phyloP scores from a whole-genome alignment of 495 filamentous ascomycete species.

The Filosporella fistucella region DNA sequence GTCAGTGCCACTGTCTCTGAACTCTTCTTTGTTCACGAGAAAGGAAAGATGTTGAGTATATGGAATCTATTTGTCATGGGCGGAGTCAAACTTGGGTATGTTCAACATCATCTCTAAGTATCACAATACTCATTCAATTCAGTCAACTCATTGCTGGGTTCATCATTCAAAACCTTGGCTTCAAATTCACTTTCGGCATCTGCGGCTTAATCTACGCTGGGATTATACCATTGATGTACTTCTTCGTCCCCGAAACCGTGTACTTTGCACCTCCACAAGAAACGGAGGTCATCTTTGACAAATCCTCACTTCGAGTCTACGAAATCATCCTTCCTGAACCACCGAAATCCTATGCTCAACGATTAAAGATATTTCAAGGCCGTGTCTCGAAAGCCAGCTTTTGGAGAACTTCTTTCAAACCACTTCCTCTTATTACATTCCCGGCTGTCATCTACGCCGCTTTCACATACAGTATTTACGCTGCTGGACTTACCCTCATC shows the following conservation, averaged over 20 bases:
- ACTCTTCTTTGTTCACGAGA: conserved; percentile 60
- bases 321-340: conserved; percentile 13
- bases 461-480: conserved; percentile 41
- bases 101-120: too few relatives aligned
- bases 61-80: conserved; percentile 60
- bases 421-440: conserved; percentile 46
- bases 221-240: conserved; percentile 37
- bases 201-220: conserved; percentile 49
- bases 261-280: conserved; percentile 27
- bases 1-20: conserved; percentile 49
- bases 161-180: conserved; percentile 40
- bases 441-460: conserved; percentile 48
- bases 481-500: conserved; percentile 47
- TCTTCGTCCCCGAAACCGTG: conserved; percentile 49
- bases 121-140: too few relatives aligned
- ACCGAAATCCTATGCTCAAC: conserved; percentile 23
- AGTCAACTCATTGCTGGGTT: conserved; percentile 33
- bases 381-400: conserved; percentile 36
- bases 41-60: conserved; percentile 56
- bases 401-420: conserved; percentile 44
- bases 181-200: conserved; percentile 47
- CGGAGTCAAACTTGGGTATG: conserved; percentile 32
- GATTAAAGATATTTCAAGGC: conserved; percentile 27
- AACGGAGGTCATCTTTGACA: conserved; percentile 12
- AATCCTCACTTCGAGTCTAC: conserved; percentile 12